Evolutionary conservation across 1,139 yeast species (phyloP).

Genomic region (Magnusiomyces tetraspermus): DNA sequence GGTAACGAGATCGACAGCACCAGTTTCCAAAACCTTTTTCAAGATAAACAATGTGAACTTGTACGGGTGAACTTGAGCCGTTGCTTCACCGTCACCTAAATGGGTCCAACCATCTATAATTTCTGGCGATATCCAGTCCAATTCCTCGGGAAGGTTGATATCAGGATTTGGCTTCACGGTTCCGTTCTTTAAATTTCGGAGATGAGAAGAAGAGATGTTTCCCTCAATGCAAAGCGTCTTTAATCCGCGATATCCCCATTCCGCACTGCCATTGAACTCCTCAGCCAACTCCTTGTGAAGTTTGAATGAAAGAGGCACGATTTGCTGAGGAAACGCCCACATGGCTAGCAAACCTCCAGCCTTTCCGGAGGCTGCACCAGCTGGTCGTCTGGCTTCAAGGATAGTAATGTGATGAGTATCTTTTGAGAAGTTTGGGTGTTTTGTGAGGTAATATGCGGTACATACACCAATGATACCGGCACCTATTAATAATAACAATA

Average conservation of each 20-base stretch:
- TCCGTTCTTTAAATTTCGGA: constrained; percentile 12
- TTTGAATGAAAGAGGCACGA: constrained; percentile 79
- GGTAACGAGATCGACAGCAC: constrained; percentile 71
- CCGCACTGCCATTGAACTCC: constrained; percentile 65
- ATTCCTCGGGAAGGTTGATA: constrained; percentile 49
- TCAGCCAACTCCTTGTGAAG: constrained; percentile 78
- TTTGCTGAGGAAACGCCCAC: constrained; percentile 95
- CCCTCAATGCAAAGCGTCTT: constrained; percentile 86
- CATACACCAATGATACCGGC: constrained; percentile 97
- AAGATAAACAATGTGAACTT: constrained; percentile 76
- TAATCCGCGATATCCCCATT: constrained; percentile 89
- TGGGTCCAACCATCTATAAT: constrained; percentile 67
- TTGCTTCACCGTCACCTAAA: constrained; percentile 76
- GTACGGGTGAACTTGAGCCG: constrained; percentile 96
- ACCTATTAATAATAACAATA: constrained; percentile 40
- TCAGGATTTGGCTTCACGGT: constrained; percentile 2
- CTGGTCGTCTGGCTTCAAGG: constrained; percentile 85
- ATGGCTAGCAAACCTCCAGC: constrained; percentile 92
- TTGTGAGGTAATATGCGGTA: constrained; percentile 79
- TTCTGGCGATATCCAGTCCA: constrained; percentile 71
- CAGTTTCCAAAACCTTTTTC: constrained; percentile 71
- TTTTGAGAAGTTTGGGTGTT: constrained; percentile 71
- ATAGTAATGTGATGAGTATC: constrained; percentile 70
- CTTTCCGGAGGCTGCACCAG: constrained; percentile 96
- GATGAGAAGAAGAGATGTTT: constrained; percentile 38